phyloP scores from a whole-genome alignment of 1,284 basidiomycete genomes.

The Ustilago tritici region DNA sequence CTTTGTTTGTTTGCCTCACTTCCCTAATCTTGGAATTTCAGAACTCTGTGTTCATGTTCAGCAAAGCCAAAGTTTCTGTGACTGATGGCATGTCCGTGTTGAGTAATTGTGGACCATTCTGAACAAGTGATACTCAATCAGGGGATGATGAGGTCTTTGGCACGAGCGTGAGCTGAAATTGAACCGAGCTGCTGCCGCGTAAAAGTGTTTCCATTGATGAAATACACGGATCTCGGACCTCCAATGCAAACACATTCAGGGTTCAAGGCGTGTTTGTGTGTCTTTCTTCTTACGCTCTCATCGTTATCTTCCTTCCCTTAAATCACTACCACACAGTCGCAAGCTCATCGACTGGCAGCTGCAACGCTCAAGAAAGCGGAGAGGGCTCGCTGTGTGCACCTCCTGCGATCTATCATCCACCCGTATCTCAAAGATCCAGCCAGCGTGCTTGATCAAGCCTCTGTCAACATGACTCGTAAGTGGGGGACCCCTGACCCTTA shows the following conservation, averaged over 20 bases:
- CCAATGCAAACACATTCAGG: not conserved
- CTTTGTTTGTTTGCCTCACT: not conserved
- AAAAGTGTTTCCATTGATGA: not conserved
- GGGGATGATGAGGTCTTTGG: not conserved
- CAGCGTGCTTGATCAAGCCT: not conserved
- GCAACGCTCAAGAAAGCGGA: not conserved
- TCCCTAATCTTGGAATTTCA: not conserved
- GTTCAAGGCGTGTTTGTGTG: not conserved
- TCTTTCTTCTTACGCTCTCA: not conserved
- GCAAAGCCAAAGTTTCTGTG: not conserved
- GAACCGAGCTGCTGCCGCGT: not conserved
- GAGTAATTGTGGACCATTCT: not conserved
- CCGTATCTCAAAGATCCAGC: not conserved
- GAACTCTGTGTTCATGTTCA: not conserved
- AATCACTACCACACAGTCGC: not conserved
- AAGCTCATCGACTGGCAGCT: not conserved
- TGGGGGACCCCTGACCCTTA: not conserved
- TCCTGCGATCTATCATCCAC: not conserved
- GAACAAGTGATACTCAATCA: not conserved
- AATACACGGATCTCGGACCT: constrained; percentile 4
- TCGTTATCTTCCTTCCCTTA: not conserved
- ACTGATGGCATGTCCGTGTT: not conserved
- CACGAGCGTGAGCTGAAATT: not conserved
- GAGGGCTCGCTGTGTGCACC: not conserved
- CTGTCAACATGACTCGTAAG: not conserved